Evolutionary conservation across 306 rosid genomes (phyloP).

Genomic region (Cicer judaicum): DNA sequence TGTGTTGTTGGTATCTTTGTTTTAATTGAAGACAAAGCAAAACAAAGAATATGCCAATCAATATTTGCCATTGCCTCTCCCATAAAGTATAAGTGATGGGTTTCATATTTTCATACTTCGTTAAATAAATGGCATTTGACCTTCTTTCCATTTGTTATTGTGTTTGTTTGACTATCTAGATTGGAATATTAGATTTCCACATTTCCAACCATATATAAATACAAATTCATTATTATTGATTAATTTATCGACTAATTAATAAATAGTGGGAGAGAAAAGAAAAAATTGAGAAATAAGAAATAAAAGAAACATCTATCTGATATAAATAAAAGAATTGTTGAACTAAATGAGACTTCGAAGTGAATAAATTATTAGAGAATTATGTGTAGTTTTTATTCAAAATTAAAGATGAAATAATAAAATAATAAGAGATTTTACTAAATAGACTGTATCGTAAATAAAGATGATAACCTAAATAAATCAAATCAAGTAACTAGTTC

Average conservation of each 20-base stretch:
- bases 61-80: slow-evolving; percentile 22
- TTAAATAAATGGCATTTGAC: slow-evolving; percentile 43
- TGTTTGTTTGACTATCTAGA: slow-evolving; percentile 41
- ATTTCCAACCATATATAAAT: slow-evolving; percentile 14
- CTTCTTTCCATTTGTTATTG: slow-evolving; percentile 44
- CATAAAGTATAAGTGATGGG: slow-evolving; percentile 34
- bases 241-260: slow-evolving; percentile 32
- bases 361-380: no score
- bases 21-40: slow-evolving; percentile 49
- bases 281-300: slow-evolving; percentile 33
- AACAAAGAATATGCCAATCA: slow-evolving; percentile 42
- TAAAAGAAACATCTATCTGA: slow-evolving; percentile 36
- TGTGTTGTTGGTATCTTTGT: slow-evolving; percentile 4
- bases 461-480: no score
- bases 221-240: slow-evolving; percentile 14
- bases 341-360: no score
- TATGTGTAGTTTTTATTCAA: no score
- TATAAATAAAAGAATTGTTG: neutral
- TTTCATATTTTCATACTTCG: slow-evolving; percentile 35
- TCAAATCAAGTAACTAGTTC: no score
- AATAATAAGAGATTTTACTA: no score
- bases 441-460: no score
- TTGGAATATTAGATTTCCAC: slow-evolving; percentile 25
- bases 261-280: slow-evolving; percentile 22
- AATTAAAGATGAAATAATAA: no score